phyloP scores from a whole-genome alignment of 2,329 filamentous ascomycete species.

The Chaetoscypha palmicola region DNA sequence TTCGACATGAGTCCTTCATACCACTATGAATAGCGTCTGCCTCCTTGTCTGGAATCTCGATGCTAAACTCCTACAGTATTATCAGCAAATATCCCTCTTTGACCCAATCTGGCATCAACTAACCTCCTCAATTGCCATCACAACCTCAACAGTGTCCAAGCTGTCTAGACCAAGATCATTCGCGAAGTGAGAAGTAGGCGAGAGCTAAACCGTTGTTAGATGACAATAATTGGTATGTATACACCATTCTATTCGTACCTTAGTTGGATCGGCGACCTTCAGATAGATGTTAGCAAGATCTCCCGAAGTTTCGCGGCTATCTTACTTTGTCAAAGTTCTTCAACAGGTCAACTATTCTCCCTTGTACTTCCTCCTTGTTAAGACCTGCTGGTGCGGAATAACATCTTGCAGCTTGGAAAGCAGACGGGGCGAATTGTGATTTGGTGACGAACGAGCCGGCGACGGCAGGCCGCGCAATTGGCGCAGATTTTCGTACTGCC shows the following conservation, averaged over 20 bases:
- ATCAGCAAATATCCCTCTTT: conserved; percentile 19
- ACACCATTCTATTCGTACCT: conserved; percentile 40
- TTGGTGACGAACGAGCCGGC: conserved; percentile 54
- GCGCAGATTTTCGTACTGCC: conserved; percentile 42
- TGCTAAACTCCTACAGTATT: conserved; percentile 51
- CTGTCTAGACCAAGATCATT: conserved; percentile 97
- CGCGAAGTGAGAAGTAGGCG: conserved; percentile 77
- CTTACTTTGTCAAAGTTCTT: conserved; percentile 95
- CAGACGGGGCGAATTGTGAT: conserved; percentile 55
- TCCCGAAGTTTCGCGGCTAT: conserved; percentile 14
- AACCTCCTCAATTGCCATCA: conserved; percentile 99
- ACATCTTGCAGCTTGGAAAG: conserved; percentile 66
- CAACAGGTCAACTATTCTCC: conserved; percentile 84
- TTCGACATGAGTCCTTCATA: no score
- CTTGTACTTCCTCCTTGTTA: conserved; percentile 77
- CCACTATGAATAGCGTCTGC: conserved; percentile 70
- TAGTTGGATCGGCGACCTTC: conserved; percentile 60
- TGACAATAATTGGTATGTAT: background rate
- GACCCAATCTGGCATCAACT: conserved; percentile 6
- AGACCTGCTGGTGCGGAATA: conserved; percentile 81
- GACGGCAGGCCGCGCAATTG: conserved; percentile 52
- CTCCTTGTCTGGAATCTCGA: conserved; percentile 76
- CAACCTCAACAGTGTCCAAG: conserved; percentile 97
- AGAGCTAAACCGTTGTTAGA: no score
- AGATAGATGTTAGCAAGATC: conserved; percentile 19